These are phyloP conservation scores for Galerina marginata DNA, from an alignment of 768 basidiomycete genomes.

Conservation along the genomic window DNA sequence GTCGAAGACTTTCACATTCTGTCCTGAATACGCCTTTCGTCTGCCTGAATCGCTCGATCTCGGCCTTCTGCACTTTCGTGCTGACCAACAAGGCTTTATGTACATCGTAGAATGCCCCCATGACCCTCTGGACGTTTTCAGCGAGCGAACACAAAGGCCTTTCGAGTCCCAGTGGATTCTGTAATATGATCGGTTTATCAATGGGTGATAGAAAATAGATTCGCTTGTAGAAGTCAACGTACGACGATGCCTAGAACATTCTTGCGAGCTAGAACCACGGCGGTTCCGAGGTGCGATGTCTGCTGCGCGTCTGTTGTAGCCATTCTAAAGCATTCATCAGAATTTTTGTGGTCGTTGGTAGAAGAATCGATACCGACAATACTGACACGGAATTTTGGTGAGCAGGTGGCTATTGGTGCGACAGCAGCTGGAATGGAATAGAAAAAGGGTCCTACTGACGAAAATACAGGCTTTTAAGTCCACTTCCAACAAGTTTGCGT, in stretches of 20 bases:
- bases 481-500: too few species aligned
- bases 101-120: slow-evolving; percentile 25
- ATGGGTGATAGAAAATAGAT: not conserved
- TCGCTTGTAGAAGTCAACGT: not conserved
- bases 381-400: not conserved
- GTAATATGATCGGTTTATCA: not conserved
- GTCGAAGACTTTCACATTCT: slow-evolving; percentile 25
- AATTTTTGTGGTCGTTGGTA: not conserved
- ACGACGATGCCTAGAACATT: slow-evolving; percentile 6
- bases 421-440: too few species aligned
- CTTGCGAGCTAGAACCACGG: slow-evolving; percentile 5
- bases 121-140: slow-evolving; percentile 21
- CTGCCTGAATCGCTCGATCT: slow-evolving; percentile 18
- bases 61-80: slow-evolving; percentile 14
- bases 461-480: too few species aligned
- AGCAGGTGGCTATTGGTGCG: too few species aligned
- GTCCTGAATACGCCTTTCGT: slow-evolving; percentile 21
- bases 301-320: not conserved
- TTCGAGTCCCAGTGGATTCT: slow-evolving; percentile 20
- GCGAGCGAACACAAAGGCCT: slow-evolving; percentile 21
- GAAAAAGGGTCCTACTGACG: too few species aligned
- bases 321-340: not conserved
- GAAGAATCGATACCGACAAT: not conserved
- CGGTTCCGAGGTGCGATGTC: not conserved
- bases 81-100: slow-evolving; percentile 18